phyloP scores from a whole-genome alignment of 495 filamentous ascomycete species.

The Barbatosphaeria neglecta region DNA sequence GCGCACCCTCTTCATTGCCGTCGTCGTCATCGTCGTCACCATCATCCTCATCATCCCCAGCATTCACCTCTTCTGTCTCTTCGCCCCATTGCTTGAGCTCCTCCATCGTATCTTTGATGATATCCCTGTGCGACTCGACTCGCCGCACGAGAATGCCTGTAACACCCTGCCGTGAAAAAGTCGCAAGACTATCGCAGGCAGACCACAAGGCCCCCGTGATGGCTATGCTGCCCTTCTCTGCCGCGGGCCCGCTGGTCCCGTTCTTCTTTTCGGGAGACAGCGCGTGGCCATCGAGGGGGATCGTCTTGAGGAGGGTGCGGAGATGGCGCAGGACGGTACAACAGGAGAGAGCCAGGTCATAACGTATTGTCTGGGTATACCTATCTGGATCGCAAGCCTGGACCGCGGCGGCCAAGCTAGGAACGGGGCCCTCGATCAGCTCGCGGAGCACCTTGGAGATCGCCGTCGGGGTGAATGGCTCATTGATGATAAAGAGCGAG shows the following conservation, averaged over 20 bases:
- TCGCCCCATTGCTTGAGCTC: constrained; percentile 81
- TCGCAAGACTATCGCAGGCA: constrained; percentile 58
- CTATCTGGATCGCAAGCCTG: constrained; percentile 46
- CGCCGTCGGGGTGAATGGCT: constrained; percentile 72
- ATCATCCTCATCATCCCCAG: constrained; percentile 27
- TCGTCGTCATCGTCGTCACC: constrained; percentile 21
- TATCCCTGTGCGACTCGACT: constrained; percentile 54
- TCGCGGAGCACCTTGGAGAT: constrained; percentile 54
- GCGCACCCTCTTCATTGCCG: constrained; percentile 1
- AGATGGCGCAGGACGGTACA: constrained; percentile 36
- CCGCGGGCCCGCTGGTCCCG: constrained; percentile 17
- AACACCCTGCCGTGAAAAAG: constrained; percentile 52
- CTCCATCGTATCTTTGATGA: constrained; percentile 66
- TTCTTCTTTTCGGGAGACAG: constrained; percentile 30
- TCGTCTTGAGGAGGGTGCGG: constrained; percentile 23
- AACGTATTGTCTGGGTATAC: constrained; percentile 48
- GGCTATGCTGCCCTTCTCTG: constrained; percentile 42
- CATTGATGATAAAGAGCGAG: constrained; percentile 70
- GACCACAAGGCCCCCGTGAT: constrained; percentile 54
- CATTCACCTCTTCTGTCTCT: constrained; percentile 41
- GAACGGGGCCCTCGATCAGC: constrained; percentile 52
- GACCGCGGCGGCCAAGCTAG: constrained; percentile 56
- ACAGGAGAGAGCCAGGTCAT: constrained; percentile 39
- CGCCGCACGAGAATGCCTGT: constrained; percentile 48
- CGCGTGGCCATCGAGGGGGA: constrained; percentile 36